Evolutionary conservation across 2,329 filamentous ascomycete species (phyloP).

Genomic region (Didymellaceae sp.): DNA sequence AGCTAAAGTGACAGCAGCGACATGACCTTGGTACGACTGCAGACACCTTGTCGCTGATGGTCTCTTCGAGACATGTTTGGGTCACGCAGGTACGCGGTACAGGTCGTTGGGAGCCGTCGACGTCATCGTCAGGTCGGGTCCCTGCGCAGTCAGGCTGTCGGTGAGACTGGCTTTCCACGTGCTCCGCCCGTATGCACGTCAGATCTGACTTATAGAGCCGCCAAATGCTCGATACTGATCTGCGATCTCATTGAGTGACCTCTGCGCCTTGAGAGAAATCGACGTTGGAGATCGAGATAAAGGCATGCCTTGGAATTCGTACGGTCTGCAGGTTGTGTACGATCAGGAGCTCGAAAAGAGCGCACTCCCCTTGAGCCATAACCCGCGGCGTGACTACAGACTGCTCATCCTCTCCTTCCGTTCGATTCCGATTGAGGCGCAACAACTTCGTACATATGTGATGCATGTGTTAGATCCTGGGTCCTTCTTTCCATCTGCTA

Average conservation of each 20-base stretch:
- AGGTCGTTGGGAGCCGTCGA: slow-evolving; percentile 7
- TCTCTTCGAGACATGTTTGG: slow-evolving; percentile 8
- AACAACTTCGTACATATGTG: no score
- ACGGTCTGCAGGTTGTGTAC: no score
- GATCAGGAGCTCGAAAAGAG: no score
- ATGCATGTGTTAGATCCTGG: no score
- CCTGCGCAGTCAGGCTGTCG: slow-evolving; percentile 8
- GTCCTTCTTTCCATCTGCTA: no score
- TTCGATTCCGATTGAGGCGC: no score
- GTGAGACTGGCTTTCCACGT: slow-evolving; percentile 12
- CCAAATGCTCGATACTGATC: slow-evolving; percentile 2
- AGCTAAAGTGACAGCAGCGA: slow-evolving; percentile 16
- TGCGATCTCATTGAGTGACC: background rate
- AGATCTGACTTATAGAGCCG: slow-evolving; percentile 11
- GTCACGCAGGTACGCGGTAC: slow-evolving; percentile 17
- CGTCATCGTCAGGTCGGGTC: slow-evolving; percentile 11
- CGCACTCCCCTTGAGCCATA: no score
- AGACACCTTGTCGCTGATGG: background rate
- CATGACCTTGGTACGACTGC: slow-evolving; percentile 9
- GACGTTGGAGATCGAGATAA: no score
- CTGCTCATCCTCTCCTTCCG: no score
- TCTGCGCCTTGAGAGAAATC: no score
- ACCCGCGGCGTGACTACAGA: no score
- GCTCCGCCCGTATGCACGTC: slow-evolving; percentile 10
- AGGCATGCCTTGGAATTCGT: no score